Base-by-base conservation (phyloP, 2,329 filamentous ascomycete genomes). In the Pseudogymnoascus sp. region DNA sequence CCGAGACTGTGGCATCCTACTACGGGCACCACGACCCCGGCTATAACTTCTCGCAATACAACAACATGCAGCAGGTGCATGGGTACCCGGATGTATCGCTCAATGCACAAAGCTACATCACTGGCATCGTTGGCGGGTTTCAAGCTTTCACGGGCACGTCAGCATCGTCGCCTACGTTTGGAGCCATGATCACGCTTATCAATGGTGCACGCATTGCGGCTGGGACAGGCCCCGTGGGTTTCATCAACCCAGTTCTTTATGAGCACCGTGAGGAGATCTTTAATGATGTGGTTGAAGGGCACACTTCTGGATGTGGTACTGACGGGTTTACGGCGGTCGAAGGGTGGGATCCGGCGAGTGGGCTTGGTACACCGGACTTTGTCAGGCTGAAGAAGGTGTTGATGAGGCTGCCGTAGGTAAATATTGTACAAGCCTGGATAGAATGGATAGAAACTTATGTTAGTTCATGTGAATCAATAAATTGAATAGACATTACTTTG, bases 141-240 rank as follows among this genome's bases (percentile, higher is more conserved):
- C 63, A 61, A 4, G 60, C 69, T 1, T 65, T 68, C 37, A 67
- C 67, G 8, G 70, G 71, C 7, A 71, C 71, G 1, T 69, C 66
- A 6, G 68, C 70, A 5, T 80, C 84, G 0, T 74, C 82, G 1
- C 88, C 87, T 0, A 75, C 83, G 0, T 83, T 84, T 25, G 81
- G 82, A 0, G 80, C 79, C 4, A 77, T 88, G 60, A 75, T 89
- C 9, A 66, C 75, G 1, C 66, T 73, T 1, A 72, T 77, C 59
- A 77, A 77, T 25, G 75, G 76, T 63, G 72, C 75, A 64, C 67
- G 75, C 5, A 62, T 77, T 5, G 70, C 71, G 1, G 72, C 65
- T 1, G 70, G 70, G 3, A 76, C 75, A 65, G 62, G 67, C 3
- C 69, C 75, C 0, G 71, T 78, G 2, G 76, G 76, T 0, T 78